Percentiles rank a stretch among this genome's conserved stretches.
phyloP scores from a whole-genome alignment of 306 rosid genomes.

The Fagus crenata region DNA sequence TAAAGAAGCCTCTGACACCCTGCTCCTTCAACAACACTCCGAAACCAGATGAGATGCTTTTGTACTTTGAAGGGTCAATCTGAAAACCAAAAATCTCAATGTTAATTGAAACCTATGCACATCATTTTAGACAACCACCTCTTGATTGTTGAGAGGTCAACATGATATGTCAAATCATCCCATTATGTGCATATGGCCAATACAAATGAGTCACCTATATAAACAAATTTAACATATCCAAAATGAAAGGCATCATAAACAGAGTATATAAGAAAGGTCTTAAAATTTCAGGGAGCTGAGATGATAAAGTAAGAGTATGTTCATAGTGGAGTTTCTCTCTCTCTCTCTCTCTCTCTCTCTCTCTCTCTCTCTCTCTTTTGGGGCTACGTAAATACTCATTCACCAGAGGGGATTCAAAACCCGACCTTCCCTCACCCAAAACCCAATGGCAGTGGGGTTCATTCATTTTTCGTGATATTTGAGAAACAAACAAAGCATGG shows the following conservation, averaged over 20 bases:
- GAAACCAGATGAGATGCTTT: constrained; percentile 81
- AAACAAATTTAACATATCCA: not conserved
- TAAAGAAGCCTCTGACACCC: constrained; percentile 80
- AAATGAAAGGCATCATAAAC: not conserved
- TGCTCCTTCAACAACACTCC: constrained; percentile 91
- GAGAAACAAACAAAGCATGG: not conserved
- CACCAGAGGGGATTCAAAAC: too few relatives aligned
- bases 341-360: too few relatives aligned
- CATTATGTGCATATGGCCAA: not conserved
- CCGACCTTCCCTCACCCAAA: too few relatives aligned
- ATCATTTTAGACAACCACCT: not conserved
- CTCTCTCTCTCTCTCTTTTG: too few relatives aligned
- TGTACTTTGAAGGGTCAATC: constrained; percentile 93
- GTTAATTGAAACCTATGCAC: not conserved
- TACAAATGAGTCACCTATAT: not conserved
- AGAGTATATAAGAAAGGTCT: not conserved
- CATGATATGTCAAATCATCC: not conserved
- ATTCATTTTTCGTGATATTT: not conserved
- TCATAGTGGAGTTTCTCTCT: not conserved
- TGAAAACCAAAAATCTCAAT: constrained; percentile 35
- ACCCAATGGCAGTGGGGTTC: not conserved
- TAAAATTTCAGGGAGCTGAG: not conserved
- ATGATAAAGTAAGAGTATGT: not conserved
- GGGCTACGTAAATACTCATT: too few relatives aligned
- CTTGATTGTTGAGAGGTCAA: not conserved